Evolutionary conservation across 2,329 filamentous ascomycete species (phyloP).

Genomic region (Hortaea werneckii): DNA sequence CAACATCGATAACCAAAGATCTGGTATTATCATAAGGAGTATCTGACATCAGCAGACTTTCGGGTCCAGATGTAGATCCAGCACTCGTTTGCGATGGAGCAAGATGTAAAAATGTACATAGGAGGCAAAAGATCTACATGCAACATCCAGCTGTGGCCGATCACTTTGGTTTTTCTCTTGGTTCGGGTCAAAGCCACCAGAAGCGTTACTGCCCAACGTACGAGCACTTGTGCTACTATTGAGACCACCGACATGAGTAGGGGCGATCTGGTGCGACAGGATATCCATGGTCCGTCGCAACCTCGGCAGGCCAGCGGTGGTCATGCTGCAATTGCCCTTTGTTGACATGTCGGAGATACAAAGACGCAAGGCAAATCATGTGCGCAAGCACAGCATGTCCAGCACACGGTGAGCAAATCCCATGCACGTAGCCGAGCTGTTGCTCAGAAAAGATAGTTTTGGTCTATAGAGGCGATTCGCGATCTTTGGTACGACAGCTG

Average conservation of each 20-base stretch:
- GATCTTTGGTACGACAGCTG: no score
- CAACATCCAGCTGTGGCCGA: not conserved
- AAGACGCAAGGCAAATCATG: not conserved
- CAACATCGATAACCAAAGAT: no score
- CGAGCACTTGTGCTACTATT: not conserved
- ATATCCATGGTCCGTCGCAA: no score
- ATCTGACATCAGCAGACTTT: no score
- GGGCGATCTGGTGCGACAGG: no score
- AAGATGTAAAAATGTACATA: not conserved
- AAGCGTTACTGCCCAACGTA: not conserved
- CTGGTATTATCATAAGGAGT: no score
- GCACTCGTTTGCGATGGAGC: not conserved
- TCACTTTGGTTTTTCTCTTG: no score
- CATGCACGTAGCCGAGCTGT: not conserved
- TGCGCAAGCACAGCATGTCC: not conserved
- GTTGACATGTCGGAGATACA: constrained; percentile 11
- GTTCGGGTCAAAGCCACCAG: not conserved
- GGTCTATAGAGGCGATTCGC: not conserved
- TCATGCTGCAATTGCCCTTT: constrained; percentile 7
- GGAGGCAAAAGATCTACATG: not conserved
- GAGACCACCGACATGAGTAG: not conserved
- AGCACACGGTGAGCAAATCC: not conserved
- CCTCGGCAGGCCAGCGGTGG: no score
- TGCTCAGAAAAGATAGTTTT: not conserved
- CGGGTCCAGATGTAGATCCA: no score